Conservation (phyloP, 176 grass and related monocot species). For the Microstegium vimineum region DNA sequence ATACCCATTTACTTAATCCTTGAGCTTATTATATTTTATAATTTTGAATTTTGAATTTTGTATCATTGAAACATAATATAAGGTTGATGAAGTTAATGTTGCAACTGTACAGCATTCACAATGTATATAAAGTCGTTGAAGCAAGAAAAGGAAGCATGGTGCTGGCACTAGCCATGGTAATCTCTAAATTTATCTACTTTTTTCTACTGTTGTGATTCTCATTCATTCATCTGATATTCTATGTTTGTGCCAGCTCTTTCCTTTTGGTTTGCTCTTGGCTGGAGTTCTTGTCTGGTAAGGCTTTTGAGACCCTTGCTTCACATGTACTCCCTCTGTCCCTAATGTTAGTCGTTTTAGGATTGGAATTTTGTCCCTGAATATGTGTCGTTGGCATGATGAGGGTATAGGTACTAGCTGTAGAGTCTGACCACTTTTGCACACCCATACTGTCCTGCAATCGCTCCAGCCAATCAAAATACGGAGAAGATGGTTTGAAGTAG, state of each 20-base stretch:
- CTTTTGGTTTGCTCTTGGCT: constrained; percentile 77
- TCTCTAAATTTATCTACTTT: neutral
- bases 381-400: no score
- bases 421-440: no score
- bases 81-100: neutral
- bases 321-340: no score
- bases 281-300: constrained; percentile 89
- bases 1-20: neutral
- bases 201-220: neutral
- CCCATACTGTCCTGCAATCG: no score
- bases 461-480: no score
- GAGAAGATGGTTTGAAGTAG: no score
- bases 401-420: no score
- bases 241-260: constrained; percentile 63
- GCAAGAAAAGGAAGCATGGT: constrained; percentile 95
- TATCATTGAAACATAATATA: neutral
- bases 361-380: no score
- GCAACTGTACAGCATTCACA: constrained; percentile 61
- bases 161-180: constrained; percentile 90
- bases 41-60: neutral
- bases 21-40: neutral
- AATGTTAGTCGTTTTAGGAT: no score
- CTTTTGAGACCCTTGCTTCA: constrained; percentile 14
- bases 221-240: constrained; percentile 17
- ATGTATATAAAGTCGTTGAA: constrained; percentile 83